Evolutionary conservation across 768 basidiomycete genomes (phyloP).

Genomic region (Russula earlei): DNA sequence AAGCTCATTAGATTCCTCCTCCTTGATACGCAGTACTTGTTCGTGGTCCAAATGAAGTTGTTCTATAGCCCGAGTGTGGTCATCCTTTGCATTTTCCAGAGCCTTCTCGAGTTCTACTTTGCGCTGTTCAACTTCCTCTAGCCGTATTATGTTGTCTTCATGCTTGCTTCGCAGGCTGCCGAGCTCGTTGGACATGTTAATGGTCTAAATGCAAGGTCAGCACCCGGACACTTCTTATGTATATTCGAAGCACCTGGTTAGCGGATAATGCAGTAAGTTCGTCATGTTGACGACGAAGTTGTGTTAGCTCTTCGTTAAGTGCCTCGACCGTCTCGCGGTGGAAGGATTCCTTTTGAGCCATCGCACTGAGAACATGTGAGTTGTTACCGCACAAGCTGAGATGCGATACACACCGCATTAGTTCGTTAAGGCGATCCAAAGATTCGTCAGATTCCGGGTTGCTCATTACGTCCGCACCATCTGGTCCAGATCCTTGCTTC

Average conservation of each 20-base stretch:
- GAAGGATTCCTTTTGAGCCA: slow-evolving; percentile 93
- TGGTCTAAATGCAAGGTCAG: slow-evolving; percentile 36
- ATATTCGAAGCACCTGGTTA: slow-evolving; percentile 55
- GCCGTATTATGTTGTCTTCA: slow-evolving; percentile 37
- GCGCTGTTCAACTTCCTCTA: slow-evolving; percentile 48
- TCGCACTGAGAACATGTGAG: slow-evolving; percentile 48
- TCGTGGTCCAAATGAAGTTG: slow-evolving; percentile 38
- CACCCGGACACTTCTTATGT: not conserved
- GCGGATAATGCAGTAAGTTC: slow-evolving; percentile 71
- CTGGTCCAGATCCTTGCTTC: slow-evolving; percentile 32
- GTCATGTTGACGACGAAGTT: slow-evolving; percentile 72
- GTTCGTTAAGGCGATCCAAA: slow-evolving; percentile 73
- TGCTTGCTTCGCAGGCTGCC: slow-evolving; percentile 62
- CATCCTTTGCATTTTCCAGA: slow-evolving; percentile 40
- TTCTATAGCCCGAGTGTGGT: slow-evolving; percentile 42
- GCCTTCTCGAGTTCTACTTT: slow-evolving; percentile 46
- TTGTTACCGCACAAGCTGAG: slow-evolving; percentile 10
- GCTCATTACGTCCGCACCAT: slow-evolving; percentile 21
- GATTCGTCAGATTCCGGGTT: slow-evolving; percentile 57
- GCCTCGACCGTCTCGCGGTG: slow-evolving; percentile 75
- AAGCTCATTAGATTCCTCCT: slow-evolving; percentile 33
- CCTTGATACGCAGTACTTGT: slow-evolving; percentile 34
- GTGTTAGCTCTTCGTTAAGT: slow-evolving; percentile 55
- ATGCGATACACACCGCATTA: slow-evolving; percentile 66
- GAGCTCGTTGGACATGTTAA: slow-evolving; percentile 84